Conservation (phyloP, 495 filamentous ascomycete species). For the Cercophora samala region DNA sequence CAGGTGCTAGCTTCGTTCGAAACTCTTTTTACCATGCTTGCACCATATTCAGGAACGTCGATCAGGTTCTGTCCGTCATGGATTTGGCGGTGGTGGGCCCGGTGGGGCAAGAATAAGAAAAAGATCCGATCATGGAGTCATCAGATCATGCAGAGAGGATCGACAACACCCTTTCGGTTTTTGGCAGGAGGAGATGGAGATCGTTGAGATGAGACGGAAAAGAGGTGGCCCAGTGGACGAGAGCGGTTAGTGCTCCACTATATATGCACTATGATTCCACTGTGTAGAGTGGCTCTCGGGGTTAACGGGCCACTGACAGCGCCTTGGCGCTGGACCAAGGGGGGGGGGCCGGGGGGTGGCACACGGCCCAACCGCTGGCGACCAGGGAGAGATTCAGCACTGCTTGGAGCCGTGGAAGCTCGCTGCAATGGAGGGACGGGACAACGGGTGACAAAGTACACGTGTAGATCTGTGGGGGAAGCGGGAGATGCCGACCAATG, state of each 20-base stretch:
- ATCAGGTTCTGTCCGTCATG: not conserved
- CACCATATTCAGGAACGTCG: not conserved
- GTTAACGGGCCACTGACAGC: constrained; percentile 6
- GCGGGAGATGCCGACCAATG: constrained; percentile 3
- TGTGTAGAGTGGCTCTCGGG: constrained; percentile 1
- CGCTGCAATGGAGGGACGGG: not conserved
- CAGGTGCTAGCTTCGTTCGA: not conserved
- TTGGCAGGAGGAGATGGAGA: constrained; percentile 5
- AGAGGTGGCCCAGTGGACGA: not conserved
- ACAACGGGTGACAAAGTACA: not conserved
- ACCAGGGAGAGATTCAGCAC: not conserved
- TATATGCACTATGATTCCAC: constrained; percentile 7
- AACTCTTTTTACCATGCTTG: not conserved
- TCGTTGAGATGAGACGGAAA: constrained; percentile 6
- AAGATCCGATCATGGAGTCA: constrained; percentile 12
- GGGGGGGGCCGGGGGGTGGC: too few species aligned
- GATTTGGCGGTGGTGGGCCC: not conserved
- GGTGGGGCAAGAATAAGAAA: not conserved
- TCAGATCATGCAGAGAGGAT: constrained; percentile 8
- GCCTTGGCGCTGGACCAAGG: not conserved
- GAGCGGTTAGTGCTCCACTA: not conserved
- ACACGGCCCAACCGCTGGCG: not conserved
- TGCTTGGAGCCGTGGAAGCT: not conserved
- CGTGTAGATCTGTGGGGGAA: constrained; percentile 8
- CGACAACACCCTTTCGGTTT: not conserved